Base-by-base conservation (phyloP, 2,329 filamentous ascomycete species). In the Emergomyces pasteurianus region DNA sequence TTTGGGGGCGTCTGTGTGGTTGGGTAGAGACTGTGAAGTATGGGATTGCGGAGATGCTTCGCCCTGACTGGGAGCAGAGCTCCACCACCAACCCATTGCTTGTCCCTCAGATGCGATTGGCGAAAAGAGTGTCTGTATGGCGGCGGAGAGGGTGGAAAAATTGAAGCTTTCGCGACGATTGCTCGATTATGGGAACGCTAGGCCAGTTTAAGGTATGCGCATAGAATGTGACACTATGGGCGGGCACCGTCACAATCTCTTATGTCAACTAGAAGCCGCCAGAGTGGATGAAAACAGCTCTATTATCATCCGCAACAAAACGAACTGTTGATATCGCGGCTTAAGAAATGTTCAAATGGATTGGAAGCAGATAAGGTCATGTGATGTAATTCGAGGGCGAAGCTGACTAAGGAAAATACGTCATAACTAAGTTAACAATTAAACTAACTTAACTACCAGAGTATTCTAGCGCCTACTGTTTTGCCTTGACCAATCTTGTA, bases 61-160 rank as follows among this genome's bases (percentile, higher is more conserved):
- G 4, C 46, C 59, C 31, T 23, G 59, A 2, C 14, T 47, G 9
- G 52, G 42, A 60, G 59, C n/a, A 34, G 74, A 74, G 57, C 62
- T 71, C 74, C 74, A 78, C 68, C 70, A 74, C 78, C 78, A 80
- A 63, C 76, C 77, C 78, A 80, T 80, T 60, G 60, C 68, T 14
- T 47, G 38, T 46, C 7, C 31, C 18, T 42, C 16, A 40, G 28
- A 26, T 50, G 34, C 14, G 34, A 36, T 23, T 28, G 56, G 58
- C 60, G 56, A 54, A 16, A 23, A 34, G 58, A 49, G 26, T 58
- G 59, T n/a, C 12, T 16, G 28, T 57, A 9, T n/a, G n/a, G 26
- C 26, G 16, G 40, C 8, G 55, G 23, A 23, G 23, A 34, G 40
- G 2, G 55, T 26, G 26, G 46, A 60, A 40, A 38, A 36, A 16